A percentile compares a stretch with the other conserved stretches of the same genome.
These are phyloP conservation scores for Talaromyces pinophilus DNA, from an alignment of 2,329 filamentous ascomycete species.

Conservation along the genomic window DNA sequence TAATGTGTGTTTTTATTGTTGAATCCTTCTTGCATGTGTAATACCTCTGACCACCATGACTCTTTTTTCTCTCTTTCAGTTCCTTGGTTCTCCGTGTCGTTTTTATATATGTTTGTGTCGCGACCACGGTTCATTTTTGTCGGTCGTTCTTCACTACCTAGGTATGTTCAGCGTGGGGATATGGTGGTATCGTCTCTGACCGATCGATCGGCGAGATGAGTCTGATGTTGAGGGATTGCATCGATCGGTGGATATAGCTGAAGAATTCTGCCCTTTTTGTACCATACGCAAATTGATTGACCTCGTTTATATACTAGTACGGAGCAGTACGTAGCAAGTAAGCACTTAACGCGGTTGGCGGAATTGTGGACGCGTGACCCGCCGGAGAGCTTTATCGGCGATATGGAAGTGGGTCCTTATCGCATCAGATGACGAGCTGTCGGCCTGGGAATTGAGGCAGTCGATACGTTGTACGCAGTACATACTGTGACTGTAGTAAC, in stretches of 20 bases:
- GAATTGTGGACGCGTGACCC: slow-evolving; percentile 5
- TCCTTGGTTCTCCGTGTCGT: slow-evolving; percentile 5
- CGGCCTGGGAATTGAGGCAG: neutral
- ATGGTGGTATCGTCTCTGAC: slow-evolving; percentile 9
- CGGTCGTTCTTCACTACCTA: neutral
- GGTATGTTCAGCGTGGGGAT: neutral
- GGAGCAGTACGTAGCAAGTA: neutral
- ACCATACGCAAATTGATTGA: slow-evolving; percentile 16
- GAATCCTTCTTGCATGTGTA: slow-evolving; percentile 19
- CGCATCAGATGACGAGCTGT: slow-evolving; percentile 17
- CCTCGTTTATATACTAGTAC: neutral
- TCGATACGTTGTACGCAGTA: neutral
- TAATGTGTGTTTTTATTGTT: slow-evolving; percentile 16
- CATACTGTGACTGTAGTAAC: neutral
- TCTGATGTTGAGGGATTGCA: neutral
- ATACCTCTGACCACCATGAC: slow-evolving; percentile 13
- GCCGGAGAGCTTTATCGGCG: slow-evolving; percentile 11
- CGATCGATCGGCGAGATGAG: neutral
- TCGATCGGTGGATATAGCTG: slow-evolving; percentile 6
- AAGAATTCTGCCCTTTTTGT: slow-evolving; percentile 4
- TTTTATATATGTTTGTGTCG: slow-evolving; percentile 8
- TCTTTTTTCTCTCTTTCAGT: neutral
- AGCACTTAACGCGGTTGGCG: slow-evolving; percentile 10
- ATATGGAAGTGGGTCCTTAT: slow-evolving; percentile 15
- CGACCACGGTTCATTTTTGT: slow-evolving; percentile 4